A percentile compares a stretch with the other conserved stretches of the same genome.
These are phyloP conservation scores for Colletotrichum theobromicola DNA, from an alignment of 2,329 filamentous ascomycete species.

Conservation along the genomic window DNA sequence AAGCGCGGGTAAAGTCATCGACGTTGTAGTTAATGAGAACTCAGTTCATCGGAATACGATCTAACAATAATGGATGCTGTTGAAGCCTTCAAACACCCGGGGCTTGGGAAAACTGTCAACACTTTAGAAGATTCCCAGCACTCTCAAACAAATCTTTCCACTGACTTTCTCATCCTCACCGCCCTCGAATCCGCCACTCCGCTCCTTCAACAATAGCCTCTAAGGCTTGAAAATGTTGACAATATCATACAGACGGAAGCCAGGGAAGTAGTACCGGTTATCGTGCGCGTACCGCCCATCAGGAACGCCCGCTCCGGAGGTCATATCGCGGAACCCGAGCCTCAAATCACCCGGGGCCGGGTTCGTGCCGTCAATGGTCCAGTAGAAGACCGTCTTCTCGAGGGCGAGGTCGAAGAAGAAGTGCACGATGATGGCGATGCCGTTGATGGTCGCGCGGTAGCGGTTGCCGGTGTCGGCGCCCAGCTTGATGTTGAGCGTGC, in stretches of 20 bases:
- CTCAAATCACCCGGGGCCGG: neutral
- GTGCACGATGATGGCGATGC: neutral
- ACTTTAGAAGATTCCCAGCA: rapidly evolving
- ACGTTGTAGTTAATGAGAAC: no score
- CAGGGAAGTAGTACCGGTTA: neutral
- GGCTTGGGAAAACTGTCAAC: neutral
- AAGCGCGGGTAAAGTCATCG: no score
- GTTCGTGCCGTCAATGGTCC: neutral
- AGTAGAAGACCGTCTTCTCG: neutral
- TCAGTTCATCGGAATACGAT: no score
- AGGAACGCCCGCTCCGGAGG: neutral
- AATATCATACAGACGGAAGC: neutral
- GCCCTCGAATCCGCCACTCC: neutral
- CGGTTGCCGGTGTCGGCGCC: neutral
- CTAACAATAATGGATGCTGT: no score
- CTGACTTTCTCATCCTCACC: rapidly evolving
- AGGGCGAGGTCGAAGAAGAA: neutral
- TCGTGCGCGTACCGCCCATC: neutral
- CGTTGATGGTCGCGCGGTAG: neutral
- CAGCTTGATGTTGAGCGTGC: neutral
- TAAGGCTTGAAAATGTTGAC: neutral
- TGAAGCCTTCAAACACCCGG: neutral
- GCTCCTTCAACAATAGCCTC: neutral
- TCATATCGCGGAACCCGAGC: neutral
- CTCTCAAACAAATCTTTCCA: neutral